Evolutionary conservation across 139 green algal species (phyloP), one percentile per base, ranked within the genome.

Genomic region (Micractinium sp.): DNA sequence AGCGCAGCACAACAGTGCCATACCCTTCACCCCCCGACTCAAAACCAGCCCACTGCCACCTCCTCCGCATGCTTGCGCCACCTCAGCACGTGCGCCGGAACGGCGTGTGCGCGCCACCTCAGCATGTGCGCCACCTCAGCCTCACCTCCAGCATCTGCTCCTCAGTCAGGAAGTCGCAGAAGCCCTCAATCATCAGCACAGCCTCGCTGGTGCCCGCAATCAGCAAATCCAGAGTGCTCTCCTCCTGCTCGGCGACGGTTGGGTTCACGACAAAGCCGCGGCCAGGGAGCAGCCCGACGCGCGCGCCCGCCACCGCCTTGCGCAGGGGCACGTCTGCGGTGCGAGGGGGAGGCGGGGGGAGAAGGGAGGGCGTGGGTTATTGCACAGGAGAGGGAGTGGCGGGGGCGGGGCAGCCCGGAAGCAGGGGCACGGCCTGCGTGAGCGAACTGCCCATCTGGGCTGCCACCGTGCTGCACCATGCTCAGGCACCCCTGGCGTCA

Each of bases 141-240:
- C 39, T 22, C 60, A 97, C 97, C 93, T 97, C 92, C 39, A 98
- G 83, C 94, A 99, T 96, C 91, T 97, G 81, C 69, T 97, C 97
- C 89, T 98, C 97, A 13, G 95, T 94, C 12, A 99, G 92, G 85
- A 99, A 98, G 91, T 99, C 95, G 86, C 93, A 97, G 90, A 96
- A 99, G 61, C 97, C 98, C 95, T 99, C 98, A 81, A 99, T 99
- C 98, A 99, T 99, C 71, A 99, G 94, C 69, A 99, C 91, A 1
- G 94, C 97, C 23, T 97, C 93, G n/a, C 93, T 87, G 9, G 98
- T 99, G 76, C 98, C 98, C 3, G 97, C 98, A 82, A 99, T 90
- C 69, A 99, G 84, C 78, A 99, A 90, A 92, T 99, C 97, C 35
- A 85, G 85, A 33, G 31, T 88, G 41, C 31, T 92, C 19, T 75